Conservation (phyloP, 2,329 filamentous ascomycete species). For the Phaeosphaeria sp. region DNA sequence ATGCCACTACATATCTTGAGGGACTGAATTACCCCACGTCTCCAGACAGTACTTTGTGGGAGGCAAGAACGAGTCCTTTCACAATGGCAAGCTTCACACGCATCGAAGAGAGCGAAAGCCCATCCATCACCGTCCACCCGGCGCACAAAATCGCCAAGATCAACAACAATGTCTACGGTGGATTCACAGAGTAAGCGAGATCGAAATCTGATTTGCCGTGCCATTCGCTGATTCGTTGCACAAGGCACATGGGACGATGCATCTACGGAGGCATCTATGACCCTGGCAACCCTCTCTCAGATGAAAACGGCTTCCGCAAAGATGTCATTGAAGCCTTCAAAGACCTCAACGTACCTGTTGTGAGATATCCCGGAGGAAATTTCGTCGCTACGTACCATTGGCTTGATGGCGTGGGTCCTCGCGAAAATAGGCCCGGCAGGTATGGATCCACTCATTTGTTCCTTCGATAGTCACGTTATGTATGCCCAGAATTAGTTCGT, state of each 20-base stretch:
- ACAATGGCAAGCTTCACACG: conserved; percentile 77
- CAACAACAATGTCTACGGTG: conserved; percentile 81
- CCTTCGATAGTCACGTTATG: neutral
- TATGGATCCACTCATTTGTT: conserved; percentile 31
- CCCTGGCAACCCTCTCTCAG: conserved; percentile 74
- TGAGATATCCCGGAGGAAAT: conserved; percentile 84
- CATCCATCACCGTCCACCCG: conserved; percentile 71
- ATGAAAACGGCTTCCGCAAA: conserved; percentile 76
- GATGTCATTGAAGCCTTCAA: conserved; percentile 78
- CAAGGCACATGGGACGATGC: conserved; percentile 85
- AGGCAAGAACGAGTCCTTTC: neutral
- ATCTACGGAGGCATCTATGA: conserved; percentile 84
- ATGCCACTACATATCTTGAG: conserved; percentile 8
- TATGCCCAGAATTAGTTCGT: neutral
- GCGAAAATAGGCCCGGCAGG: conserved; percentile 68
- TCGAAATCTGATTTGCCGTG: conserved; percentile 6
- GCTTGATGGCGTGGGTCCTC: conserved; percentile 80
- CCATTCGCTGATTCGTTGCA: conserved; percentile 27
- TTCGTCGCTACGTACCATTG: conserved; percentile 87
- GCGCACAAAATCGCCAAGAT: conserved; percentile 73
- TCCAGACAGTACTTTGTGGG: neutral
- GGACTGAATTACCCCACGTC: neutral
- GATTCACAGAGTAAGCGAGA: conserved; percentile 76
- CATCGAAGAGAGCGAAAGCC: conserved; percentile 65
- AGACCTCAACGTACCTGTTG: conserved; percentile 77